Base-by-base conservation (phyloP, 2,329 filamentous ascomycete species). In the Fusarium sp. region DNA sequence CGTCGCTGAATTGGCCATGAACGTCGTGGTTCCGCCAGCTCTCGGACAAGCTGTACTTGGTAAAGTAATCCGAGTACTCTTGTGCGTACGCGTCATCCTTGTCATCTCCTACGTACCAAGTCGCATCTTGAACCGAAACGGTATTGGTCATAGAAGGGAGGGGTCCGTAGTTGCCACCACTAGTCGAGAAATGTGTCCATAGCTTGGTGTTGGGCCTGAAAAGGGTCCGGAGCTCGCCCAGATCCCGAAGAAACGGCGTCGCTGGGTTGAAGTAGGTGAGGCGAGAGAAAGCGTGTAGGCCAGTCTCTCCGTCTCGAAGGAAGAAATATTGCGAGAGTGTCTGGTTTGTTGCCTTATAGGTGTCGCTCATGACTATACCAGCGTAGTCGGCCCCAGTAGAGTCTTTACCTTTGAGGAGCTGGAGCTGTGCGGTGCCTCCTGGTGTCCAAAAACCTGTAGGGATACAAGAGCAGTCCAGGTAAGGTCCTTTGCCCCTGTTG, bases 251-350 rank as follows among this genome's bases (percentile, higher is more conserved):
- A 64, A 87, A 87, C 0, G 88, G 88, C 0, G 81, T 86, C 0
- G 84, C 85, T 36, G 85, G 82, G 73, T 90, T 91, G 79, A 88
- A 82, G 73, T 92, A 92, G 1, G 85, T 84, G 3, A 90, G 77
- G 5, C 89, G 86, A 59, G 85, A 87, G 78, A 91, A 92, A 0
- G 85, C 86, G 72, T 91, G 89, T 17, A 91, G 77, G 0, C 89
- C 90, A 0, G 89, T 91, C 75, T 92, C 89, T 6, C 86, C 87
- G 33, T 90, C 89, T 3, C 87, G 82, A 1, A 92, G 80, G 71
- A 92, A 92, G 85, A 88, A 91, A 78, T 91, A 92, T 71, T 91
- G 89, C 64, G 91, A 87, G 5, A 92, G 81, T 4, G 86, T 76
- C 73, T 91, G 88, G 2, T 89, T 89, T 0, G 89, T 91, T 0